Evolutionary conservation across 805 yeast genomes (phyloP).

Genomic region (Ogataea degrootiae): DNA sequence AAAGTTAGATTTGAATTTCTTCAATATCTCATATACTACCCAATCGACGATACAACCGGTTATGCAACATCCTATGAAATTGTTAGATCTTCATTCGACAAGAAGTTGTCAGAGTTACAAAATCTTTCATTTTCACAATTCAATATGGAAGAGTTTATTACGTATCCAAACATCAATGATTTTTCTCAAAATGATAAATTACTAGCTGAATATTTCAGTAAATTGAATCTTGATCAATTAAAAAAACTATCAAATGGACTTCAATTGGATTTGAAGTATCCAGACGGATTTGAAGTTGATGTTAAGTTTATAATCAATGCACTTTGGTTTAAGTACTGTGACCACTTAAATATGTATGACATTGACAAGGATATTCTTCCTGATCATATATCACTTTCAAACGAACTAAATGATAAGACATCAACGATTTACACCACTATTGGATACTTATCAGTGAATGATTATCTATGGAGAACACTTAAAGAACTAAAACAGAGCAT

Average conservation of each 20-base stretch:
- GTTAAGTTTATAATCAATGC: constrained; percentile 11
- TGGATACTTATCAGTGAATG: constrained; percentile 7
- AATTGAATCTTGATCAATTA: constrained; percentile 1
- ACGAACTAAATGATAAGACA: background rate
- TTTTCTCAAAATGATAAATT: background rate
- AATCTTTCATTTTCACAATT: background rate
- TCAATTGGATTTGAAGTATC: constrained; percentile 2
- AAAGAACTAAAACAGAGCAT: background rate
- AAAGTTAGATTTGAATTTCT: constrained; percentile 9
- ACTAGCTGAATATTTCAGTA: constrained; percentile 1
- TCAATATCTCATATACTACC: constrained; percentile 30
- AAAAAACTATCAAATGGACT: background rate
- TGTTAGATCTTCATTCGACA: background rate
- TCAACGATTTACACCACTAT: background rate
- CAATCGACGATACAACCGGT: constrained; percentile 40
- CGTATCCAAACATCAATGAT: constrained; percentile 4
- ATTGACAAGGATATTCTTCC: background rate
- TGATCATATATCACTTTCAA: background rate
- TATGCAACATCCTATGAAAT: constrained; percentile 15
- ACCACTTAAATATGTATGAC: background rate
- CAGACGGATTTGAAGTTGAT: constrained; percentile 2
- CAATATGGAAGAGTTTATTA: background rate
- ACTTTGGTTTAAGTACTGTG: constrained; percentile 13
- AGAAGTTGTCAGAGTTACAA: background rate
- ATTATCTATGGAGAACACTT: constrained; percentile 3